Evolutionary conservation across 2,329 filamentous ascomycete genomes (phyloP), one percentile per base, ranked within the genome.

Genomic region (Phaeosphaeria sp.): DNA sequence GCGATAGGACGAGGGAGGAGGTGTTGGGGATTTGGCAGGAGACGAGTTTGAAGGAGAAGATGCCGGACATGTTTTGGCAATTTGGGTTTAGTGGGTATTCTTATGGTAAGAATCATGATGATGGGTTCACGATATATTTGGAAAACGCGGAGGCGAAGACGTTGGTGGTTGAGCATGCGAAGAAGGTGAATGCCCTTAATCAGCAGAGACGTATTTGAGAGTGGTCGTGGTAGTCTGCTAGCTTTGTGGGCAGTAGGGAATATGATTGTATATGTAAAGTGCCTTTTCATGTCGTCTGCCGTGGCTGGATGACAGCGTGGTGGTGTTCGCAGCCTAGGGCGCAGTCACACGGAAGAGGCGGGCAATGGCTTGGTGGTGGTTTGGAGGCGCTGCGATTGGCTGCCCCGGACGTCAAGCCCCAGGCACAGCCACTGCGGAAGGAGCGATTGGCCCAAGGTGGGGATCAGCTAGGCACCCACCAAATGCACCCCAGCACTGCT

Each of bases 51-150:
- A 72, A 80, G 54, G 78, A 83, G 65, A 79, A 81, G 62, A 76
- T 86, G 68, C 73, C 81, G 2, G 83, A 85, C 59, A 77, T 85
- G 78, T 86, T 80, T 72, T 86, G 84, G 84, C 84, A 86, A 60
- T 85, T 77, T 61, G 84, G 84, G 0, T 85, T 74, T 61, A 79
- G 77, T 4, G 76, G 75, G 0, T 85, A 80, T 63, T 84, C 82
- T 3, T 85, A 83, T 41, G 83, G 84, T 0, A 77, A 79, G 43
- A 86, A 86, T 66, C 75, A 86, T 50, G 74, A 86, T 44, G 84
- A 86, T 52, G 84, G 84, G 0, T 86, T 86, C 66, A 86, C 84
- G 1, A 85, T 86, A 49, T 86, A 78, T 62, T 62, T 85, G 27
- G 84, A 86, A 30, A 64, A 70, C 56, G 63, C 59, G 0, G 65